A percentile compares a stretch with the other conserved stretches of the same genome.
These are phyloP conservation scores for Epichloe elymi DNA, from an alignment of 2,329 filamentous ascomycete species.

Conservation along the genomic window DNA sequence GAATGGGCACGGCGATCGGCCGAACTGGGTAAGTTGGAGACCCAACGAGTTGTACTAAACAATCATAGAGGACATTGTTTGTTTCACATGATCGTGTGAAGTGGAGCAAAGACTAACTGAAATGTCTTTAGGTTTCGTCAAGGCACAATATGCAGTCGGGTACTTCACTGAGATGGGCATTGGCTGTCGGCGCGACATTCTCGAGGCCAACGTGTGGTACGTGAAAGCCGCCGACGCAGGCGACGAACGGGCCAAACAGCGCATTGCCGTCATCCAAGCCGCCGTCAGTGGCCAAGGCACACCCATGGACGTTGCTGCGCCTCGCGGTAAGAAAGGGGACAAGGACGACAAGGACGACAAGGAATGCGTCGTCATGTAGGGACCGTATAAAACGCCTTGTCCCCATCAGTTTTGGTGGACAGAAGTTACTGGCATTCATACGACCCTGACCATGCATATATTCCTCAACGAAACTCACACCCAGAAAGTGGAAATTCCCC, in stretches of 20 bases:
- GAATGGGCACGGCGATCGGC: constrained; percentile 89
- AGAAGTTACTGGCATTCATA: not conserved
- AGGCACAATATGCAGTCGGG: constrained; percentile 86
- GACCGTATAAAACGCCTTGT: not conserved
- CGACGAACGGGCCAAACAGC: constrained; percentile 77
- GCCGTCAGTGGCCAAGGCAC: constrained; percentile 51
- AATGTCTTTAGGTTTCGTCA: constrained; percentile 41
- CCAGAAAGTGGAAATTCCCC: too few relatives aligned
- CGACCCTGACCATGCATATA: not conserved
- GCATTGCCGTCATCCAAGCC: constrained; percentile 73
- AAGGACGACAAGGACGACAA: constrained; percentile 43
- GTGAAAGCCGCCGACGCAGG: constrained; percentile 88
- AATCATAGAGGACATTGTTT: too few relatives aligned
- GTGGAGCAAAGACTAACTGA: not conserved
- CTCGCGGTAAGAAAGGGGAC: constrained; percentile 36
- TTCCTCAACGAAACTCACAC: too few relatives aligned
- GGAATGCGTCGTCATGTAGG: constrained; percentile 44
- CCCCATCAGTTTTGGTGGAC: not conserved
- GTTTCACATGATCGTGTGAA: not conserved
- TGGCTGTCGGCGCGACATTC: constrained; percentile 81
- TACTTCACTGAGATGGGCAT: constrained; percentile 99
- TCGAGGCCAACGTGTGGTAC: constrained; percentile 98
- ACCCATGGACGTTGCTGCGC: constrained; percentile 43
- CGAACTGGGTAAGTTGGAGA: constrained; percentile 53
- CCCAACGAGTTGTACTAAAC: too few relatives aligned